Percentiles rank a stretch among this genome's conserved stretches.
phyloP scores from a whole-genome alignment of 2,329 filamentous ascomycete species.

The Lizonia empirigonia region DNA sequence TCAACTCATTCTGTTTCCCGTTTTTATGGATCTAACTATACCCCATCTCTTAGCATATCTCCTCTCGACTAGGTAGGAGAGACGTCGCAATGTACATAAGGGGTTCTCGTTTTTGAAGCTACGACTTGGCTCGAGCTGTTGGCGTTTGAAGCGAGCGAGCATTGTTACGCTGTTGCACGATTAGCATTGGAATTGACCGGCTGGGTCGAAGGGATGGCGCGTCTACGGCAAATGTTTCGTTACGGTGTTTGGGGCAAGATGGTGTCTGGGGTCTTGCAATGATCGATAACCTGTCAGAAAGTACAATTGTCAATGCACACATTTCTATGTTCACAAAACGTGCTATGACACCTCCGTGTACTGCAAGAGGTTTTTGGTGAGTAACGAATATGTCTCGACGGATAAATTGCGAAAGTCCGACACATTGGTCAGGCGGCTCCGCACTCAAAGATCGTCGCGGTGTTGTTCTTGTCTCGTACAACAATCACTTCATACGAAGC shows the following conservation, averaged over 20 bases:
- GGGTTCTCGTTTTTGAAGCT: constrained; percentile 14
- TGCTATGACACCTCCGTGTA: too few species aligned
- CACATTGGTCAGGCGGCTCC: constrained; percentile 39
- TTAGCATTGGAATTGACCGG: constrained; percentile 3
- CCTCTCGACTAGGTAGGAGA: constrained; percentile 15
- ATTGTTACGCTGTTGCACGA: constrained; percentile 18
- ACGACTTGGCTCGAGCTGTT: constrained; percentile 19
- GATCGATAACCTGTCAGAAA: constrained; percentile 8
- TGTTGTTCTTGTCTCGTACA: constrained; percentile 48
- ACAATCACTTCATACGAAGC: constrained; percentile 5
- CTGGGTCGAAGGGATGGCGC: background rate
- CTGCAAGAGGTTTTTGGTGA: background rate
- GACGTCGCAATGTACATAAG: constrained; percentile 18
- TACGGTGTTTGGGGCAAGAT: constrained; percentile 13
- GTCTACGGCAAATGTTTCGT: constrained; percentile 1
- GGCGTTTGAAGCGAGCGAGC: constrained; percentile 26
- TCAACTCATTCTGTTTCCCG: constrained; percentile 22
- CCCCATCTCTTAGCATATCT: constrained; percentile 32
- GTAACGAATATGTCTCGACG: constrained; percentile 41
- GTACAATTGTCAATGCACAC: constrained; percentile 12
- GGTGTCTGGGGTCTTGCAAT: constrained; percentile 1
- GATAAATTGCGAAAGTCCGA: constrained; percentile 49
- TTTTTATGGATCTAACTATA: constrained; percentile 30
- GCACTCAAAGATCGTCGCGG: constrained; percentile 50
- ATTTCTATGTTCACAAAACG: constrained; percentile 9